phyloP scores from a whole-genome alignment of 352 stramenopile genomes.

The Pilasporangium apinafurcum region DNA sequence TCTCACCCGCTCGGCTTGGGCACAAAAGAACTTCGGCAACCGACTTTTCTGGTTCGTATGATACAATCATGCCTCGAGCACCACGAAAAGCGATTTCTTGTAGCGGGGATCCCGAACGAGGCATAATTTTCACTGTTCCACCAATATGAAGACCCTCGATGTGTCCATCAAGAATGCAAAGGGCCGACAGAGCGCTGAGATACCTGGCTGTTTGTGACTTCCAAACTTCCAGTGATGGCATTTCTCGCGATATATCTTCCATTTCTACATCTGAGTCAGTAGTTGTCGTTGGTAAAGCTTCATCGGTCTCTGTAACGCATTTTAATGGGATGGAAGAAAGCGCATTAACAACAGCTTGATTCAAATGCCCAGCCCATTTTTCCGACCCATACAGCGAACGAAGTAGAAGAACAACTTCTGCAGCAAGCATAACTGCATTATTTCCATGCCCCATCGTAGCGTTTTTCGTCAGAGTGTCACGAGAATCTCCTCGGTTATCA shows the following conservation, averaged over 20 bases:
- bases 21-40: conserved; percentile 73
- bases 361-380: conserved; percentile 67
- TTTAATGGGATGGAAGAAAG: conserved; percentile 37
- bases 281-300: conserved; percentile 4
- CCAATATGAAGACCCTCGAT: conserved; percentile 79
- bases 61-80: conserved; percentile 63
- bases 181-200: conserved; percentile 59
- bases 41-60: conserved; percentile 78
- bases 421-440: conserved; percentile 35
- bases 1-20: conserved; percentile 31
- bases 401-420: conserved; percentile 77
- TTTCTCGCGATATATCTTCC: conserved; percentile 67
- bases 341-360: conserved; percentile 46
- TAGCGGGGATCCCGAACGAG: conserved; percentile 49
- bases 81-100: conserved; percentile 78
- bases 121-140: conserved; percentile 80
- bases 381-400: conserved; percentile 73
- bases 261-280: conserved; percentile 78
- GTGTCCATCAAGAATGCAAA: conserved; percentile 80
- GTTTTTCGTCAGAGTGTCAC: conserved; percentile 1
- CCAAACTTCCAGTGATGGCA: conserved; percentile 50
- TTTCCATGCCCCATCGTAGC: conserved; percentile 5
- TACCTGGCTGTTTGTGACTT: conserved; percentile 39
- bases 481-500: conserved; percentile 1
- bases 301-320: conserved; percentile 30